Percentiles rank a stretch among this genome's conserved stretches.
These are phyloP conservation scores for Cryptococcus deneoformans DNA, from an alignment of 1,284 basidiomycete species.

Conservation along the genomic window DNA sequence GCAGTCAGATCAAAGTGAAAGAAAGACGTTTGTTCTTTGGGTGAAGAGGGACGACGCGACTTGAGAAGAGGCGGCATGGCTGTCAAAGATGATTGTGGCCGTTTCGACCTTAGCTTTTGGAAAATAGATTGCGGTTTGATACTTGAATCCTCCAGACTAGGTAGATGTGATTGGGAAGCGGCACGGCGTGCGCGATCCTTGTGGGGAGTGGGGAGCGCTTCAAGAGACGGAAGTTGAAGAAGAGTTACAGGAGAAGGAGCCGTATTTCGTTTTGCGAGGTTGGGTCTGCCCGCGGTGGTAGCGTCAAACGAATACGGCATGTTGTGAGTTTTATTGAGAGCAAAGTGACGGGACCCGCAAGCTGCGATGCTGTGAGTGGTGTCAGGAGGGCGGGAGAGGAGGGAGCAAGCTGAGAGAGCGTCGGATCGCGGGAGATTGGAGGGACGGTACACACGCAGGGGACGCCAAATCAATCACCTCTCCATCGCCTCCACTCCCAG, in stretches of 20 bases:
- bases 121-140: no score
- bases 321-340: no score
- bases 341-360: no score
- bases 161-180: not conserved
- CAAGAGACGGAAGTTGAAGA: not conserved
- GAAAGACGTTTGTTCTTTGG: conserved; percentile 1
- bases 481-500: no score
- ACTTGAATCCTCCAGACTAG: not conserved
- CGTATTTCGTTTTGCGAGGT: not conserved
- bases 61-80: conserved; percentile 5
- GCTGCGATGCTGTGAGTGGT: no score
- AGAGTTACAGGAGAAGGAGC: not conserved
- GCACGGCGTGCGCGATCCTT: not conserved
- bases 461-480: no score
- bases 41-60: not conserved
- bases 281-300: not conserved
- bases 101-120: no score
- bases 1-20: conserved; percentile 3
- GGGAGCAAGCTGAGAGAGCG: no score
- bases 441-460: no score
- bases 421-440: no score
- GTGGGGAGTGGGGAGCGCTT: not conserved
- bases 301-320: no score
- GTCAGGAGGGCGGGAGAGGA: no score
- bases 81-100: not conserved